Conservation (phyloP, 192 early-diverging fungal genomes). For the Diversispora eburnea region DNA sequence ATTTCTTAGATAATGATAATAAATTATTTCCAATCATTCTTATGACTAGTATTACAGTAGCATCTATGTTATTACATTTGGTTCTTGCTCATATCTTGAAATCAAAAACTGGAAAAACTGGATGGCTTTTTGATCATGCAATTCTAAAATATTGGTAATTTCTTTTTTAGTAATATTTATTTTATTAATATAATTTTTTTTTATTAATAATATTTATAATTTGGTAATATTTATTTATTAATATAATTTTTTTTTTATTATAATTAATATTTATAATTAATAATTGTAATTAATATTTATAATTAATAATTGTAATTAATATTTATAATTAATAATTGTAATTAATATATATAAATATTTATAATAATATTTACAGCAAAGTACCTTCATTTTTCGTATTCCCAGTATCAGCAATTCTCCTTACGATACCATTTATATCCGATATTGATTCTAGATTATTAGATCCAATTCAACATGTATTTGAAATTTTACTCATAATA, state of each 20-base stretch:
- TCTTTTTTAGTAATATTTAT: neutral
- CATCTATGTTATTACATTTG: conserved; percentile 33
- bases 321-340: neutral
- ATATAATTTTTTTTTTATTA: neutral
- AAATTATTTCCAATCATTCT: no score
- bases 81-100: conserved; percentile 33
- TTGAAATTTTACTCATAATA: conserved; percentile 36
- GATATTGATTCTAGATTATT: conserved; percentile 29
- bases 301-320: neutral
- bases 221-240: neutral
- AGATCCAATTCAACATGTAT: conserved; percentile 30
- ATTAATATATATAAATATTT: no score
- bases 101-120: conserved; percentile 34
- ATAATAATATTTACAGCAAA: conserved; percentile 19
- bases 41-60: conserved; percentile 23
- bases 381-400: conserved; percentile 40
- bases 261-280: no score
- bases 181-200: neutral
- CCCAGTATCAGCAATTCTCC: conserved; percentile 32
- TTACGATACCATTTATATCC: conserved; percentile 36
- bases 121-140: conserved; percentile 41
- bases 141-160: conserved; percentile 40
- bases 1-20: no score
- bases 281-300: neutral
- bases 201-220: no score